Base-by-base conservation (phyloP, 2,329 filamentous ascomycete species). In the Anthostomella pinea region DNA sequence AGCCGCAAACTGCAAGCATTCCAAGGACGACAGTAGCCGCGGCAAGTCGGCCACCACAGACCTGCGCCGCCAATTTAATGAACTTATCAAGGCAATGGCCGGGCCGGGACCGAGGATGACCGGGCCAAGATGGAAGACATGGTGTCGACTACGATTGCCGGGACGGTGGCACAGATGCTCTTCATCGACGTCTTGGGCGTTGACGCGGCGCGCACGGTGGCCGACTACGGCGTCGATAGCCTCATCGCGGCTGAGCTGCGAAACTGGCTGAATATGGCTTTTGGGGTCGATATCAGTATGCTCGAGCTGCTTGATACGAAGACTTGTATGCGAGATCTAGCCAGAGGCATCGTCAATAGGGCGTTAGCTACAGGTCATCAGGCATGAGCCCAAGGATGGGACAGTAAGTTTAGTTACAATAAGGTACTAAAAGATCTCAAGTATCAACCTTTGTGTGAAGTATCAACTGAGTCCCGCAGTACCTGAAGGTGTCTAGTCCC, bases 201-300 rank as follows among this genome's bases (percentile, higher is more conserved):
- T 2, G 41, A 49, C 29, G 20, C 42, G 3, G 35, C 14, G n/a
- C 43, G 47, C 28, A 22, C 46, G 2, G 42, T 58, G 1, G 46
- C 44, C 1, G 39, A 46, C 8, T 35, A 54, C 18, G 57, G 56
- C 3, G 43, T 59, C 2, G 56, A 59, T 37, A 57, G 54, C 23
- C 30, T 60, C 32, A 41, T 59, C 4, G 49, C 48, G 7, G 54
- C 53, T n/a, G 55, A 60, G 42, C 33, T 60, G 34, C 45, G 53
- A 13, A 57, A 54, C 31, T 60, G 56, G 57, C 46, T 55, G 15
- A 13, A 42, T 20, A 27, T 38, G 17, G 36, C 43, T 5, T 30
- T 51, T 6, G 30, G 38, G 8, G n/a, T n/a, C n/a, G n/a, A n/a
- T n/a, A 41, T 53, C n/a, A 45, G 24, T 26, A 51, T 56, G 46